Percentiles rank a stretch among this genome's conserved stretches.
Conservation (phyloP, 495 filamentous ascomycete species). For the Aspergillus steynii region DNA sequence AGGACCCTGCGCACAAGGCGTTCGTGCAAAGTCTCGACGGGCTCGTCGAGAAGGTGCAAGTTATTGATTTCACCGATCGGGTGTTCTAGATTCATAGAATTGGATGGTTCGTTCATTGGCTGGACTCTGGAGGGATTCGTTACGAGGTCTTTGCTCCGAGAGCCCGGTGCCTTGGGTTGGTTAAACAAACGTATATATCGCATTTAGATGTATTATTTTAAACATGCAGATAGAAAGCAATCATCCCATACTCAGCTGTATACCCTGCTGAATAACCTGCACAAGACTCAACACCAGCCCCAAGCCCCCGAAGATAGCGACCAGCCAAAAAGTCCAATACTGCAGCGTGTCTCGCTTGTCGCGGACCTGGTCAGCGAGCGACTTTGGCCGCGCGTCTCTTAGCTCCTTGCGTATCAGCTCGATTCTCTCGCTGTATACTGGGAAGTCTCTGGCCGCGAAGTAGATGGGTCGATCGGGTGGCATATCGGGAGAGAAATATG, state of each 20-base stretch:
- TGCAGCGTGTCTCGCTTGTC: not conserved
- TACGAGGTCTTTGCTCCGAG: too few relatives aligned
- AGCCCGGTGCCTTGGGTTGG: too few relatives aligned
- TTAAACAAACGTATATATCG: too few relatives aligned
- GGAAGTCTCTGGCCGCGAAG: not conserved
- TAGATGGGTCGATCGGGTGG: not conserved
- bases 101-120: too few relatives aligned
- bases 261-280: not conserved
- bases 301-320: not conserved
- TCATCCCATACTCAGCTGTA: too few relatives aligned
- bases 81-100: not conserved
- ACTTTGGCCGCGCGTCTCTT: not conserved
- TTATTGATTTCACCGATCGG: slow-evolving; percentile 36
- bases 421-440: not conserved
- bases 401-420: not conserved
- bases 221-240: too few relatives aligned
- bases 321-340: slow-evolving; percentile 1
- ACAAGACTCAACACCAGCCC: not conserved
- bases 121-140: too few relatives aligned
- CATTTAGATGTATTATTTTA: too few relatives aligned
- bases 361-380: not conserved
- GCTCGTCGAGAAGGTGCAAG: slow-evolving; percentile 39
- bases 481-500: not conserved
- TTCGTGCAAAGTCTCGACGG: slow-evolving; percentile 35
- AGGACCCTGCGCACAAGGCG: slow-evolving; percentile 39